Base-by-base conservation (phyloP, 148 eudicot species). In the Camellia granthamiana region DNA sequence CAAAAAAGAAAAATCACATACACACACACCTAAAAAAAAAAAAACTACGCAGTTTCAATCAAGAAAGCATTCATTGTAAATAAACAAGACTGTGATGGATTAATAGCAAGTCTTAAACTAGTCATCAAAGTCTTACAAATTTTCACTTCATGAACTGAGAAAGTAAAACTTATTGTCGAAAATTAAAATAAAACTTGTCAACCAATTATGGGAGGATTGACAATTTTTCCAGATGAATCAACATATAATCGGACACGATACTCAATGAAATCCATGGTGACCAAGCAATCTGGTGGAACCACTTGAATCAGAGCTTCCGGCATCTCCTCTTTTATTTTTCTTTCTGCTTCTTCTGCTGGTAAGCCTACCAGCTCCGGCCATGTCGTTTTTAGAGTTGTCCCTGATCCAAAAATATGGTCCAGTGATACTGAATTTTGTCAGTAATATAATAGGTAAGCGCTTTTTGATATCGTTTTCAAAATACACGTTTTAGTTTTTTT, bases 341-440 rank as follows among this genome's bases (percentile, higher is more conserved):
- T 81, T 19, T 84, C 80, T 14, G 87, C 84, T 78, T 78, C 87
- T 61, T 84, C 84, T 19, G 75, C 81, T 30, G 77, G 54, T 41
- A 81, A 49, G 21, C 87, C 84, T 3, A 46, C 55, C 74, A 70
- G 16, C 74, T 70, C 74, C 15, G 74, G 74, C 74, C 74, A 70
- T 1, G 55, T 19, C 13, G 23, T 70, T 18, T 70, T 70, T 19
- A 7, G 0, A 6, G 11, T 5, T 47, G 1, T 21, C 4, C 55
- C 13, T 6, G 74, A 6, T 70, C 14, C 49, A 44, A 7, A 19
- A 70, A 70, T 70, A 7, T 18, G 2, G 55, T 70, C 55, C 55
- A 18, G 30, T n/a, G 14, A 47, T 46, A 54, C 74, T 46, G 30
- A 18, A 46, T 70, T 44, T 69, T 30, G 0, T 8, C 1, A 4